Percentiles rank a stretch among this genome's conserved stretches.
These are phyloP conservation scores for Trichoderma erinaceum DNA, from an alignment of 495 filamentous ascomycete species.

Conservation along the genomic window DNA sequence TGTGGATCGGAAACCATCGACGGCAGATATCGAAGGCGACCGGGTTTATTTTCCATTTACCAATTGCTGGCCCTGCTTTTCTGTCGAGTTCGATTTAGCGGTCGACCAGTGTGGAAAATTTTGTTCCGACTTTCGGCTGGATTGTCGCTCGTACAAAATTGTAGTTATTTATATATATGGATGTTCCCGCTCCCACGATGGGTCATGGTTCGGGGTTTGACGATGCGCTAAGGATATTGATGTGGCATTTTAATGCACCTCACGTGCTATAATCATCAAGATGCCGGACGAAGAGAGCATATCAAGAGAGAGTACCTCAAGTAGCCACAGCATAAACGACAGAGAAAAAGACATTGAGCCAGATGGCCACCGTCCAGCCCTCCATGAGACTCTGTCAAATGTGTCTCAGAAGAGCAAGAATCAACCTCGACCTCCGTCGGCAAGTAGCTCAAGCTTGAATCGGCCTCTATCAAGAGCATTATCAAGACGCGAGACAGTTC, in stretches of 20 bases:
- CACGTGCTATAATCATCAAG: not conserved
- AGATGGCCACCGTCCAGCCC: conserved; percentile 26
- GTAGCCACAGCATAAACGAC: not conserved
- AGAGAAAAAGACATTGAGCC: conserved; percentile 18
- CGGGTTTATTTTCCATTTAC: not conserved
- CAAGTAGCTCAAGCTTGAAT: conserved; percentile 14
- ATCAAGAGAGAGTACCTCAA: not conserved
- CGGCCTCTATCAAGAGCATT: conserved; percentile 22
- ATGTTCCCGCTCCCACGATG: not conserved
- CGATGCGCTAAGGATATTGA: not conserved
- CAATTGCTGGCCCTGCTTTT: not conserved
- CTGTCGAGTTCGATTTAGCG: not conserved
- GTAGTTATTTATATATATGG: conserved; percentile 10
- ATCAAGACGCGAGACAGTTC: conserved; percentile 24
- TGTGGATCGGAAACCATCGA: not conserved
- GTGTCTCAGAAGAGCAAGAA: conserved; percentile 16
- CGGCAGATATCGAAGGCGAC: not conserved
- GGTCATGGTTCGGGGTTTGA: not conserved
- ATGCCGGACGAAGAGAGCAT: conserved; percentile 3
- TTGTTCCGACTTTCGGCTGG: conserved; percentile 2
- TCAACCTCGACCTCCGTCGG: not conserved
- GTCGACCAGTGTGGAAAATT: not conserved
- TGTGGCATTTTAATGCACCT: not conserved
- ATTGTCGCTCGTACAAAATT: not conserved
- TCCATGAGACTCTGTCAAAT: conserved; percentile 20